Base-by-base conservation (phyloP, 2,329 filamentous ascomycete genomes). In the Penicillium paneum region DNA sequence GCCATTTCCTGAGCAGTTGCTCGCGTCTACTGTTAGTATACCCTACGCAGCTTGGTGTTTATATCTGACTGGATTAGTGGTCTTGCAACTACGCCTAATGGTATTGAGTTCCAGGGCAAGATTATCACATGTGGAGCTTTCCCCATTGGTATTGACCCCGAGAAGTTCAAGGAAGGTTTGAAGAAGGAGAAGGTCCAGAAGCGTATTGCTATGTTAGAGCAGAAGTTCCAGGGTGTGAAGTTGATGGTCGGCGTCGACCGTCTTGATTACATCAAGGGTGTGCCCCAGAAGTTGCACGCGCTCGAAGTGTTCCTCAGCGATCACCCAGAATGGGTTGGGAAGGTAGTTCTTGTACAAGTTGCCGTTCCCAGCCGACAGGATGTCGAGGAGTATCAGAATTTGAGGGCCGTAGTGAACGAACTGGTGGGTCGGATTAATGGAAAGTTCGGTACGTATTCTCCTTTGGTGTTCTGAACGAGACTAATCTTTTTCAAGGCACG, bases 211-310 rank as follows among this genome's bases (percentile, higher is more conserved):
- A 85, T 87, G 1, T 80, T 97, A 5, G 86, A 89, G 68, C 87
- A 89, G 69, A 97, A 96, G 74, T 99, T 97, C 68, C 88, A 96
- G 62, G 93, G 92, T 43, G 90, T 96, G 65, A 97, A 97, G 78
- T 83, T 97, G 61, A 96, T 99, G 65, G 93, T 97, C 35, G 93
- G 94, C 59, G 94, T 97, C 48, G 94, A 99, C 72, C 89, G 94
- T 46, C 83, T 97, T 47, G 94, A 99, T 75, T 97, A 99, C 76
- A 97, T 97, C 84, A 97, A 97, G 77, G 94, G 94, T 59, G 92
- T 99, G 10, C 94, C 94, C 0, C 94, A 99, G 75, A 99, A 99
- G 74, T 80, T 99, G 10, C 94, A 97, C 68, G 93, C 94, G 2
- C 84, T 97, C 39, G 94, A 99, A 73, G 91, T 97, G 4, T 97